Conservation (phyloP, 2,329 filamentous ascomycete species). For the Clonostachys rosea region DNA sequence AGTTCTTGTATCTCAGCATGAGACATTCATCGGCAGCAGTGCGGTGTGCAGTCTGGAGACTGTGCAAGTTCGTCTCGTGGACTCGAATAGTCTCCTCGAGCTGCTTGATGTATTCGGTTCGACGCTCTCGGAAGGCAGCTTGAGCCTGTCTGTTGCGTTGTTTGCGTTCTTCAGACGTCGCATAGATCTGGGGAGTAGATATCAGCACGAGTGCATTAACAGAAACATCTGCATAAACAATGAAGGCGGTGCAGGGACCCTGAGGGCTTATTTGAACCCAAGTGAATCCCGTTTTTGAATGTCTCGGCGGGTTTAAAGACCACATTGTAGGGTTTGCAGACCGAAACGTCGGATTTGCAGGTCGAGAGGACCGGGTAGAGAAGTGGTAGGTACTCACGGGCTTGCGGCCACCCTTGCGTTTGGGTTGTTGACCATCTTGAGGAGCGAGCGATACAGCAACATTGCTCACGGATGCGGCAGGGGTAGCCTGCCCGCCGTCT, state of each 20-base stretch:
- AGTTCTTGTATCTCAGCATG: slow-evolving; percentile 99
- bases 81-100: slow-evolving; percentile 95
- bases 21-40: slow-evolving; percentile 93
- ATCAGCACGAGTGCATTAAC: slow-evolving; percentile 6
- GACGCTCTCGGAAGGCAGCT: slow-evolving; percentile 91
- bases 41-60: slow-evolving; percentile 88
- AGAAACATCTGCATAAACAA: neutral
- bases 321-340: too few species aligned
- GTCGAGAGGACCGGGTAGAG: too few species aligned
- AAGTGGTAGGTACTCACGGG: slow-evolving; percentile 57
- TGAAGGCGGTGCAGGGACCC: neutral
- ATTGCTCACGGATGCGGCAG: slow-evolving; percentile 20
- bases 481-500: slow-evolving; percentile 43
- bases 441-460: slow-evolving; percentile 12
- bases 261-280: neutral
- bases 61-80: slow-evolving; percentile 91
- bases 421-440: slow-evolving; percentile 64
- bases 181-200: slow-evolving; percentile 71
- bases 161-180: slow-evolving; percentile 96
- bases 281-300: neutral
- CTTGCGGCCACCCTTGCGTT: slow-evolving; percentile 96
- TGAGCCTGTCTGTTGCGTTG: slow-evolving; percentile 96
- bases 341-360: too few species aligned
- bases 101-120: slow-evolving; percentile 99
- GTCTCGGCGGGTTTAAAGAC: too few species aligned